These are phyloP conservation scores for Trichosporon ovoides DNA, from an alignment of 1,284 basidiomycete species.

Conservation along the genomic window DNA sequence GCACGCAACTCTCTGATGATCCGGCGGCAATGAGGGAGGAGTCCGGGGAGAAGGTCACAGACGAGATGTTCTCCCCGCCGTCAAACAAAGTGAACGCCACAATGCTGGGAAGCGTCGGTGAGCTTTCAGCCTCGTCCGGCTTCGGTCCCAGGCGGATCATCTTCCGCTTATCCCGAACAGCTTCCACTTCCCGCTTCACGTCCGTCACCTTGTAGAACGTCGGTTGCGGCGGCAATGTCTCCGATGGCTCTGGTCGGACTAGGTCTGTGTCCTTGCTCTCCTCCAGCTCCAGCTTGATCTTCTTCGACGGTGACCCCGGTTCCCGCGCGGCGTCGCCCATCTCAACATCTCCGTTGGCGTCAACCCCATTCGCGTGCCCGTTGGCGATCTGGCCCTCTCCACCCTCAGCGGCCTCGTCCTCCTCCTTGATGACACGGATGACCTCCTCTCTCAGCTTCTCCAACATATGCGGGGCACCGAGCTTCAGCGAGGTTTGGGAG, in stretches of 20 bases:
- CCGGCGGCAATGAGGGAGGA: slow-evolving; percentile 92
- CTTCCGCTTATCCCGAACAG: slow-evolving; percentile 81
- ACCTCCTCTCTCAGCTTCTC: slow-evolving; percentile 76
- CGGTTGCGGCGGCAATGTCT: slow-evolving; percentile 40
- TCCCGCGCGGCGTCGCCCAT: slow-evolving; percentile 26
- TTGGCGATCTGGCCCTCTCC: slow-evolving; percentile 45
- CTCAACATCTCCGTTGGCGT: slow-evolving; percentile 47
- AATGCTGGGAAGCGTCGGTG: slow-evolving; percentile 65
- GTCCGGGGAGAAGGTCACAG: slow-evolving; percentile 84
- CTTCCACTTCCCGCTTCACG: slow-evolving; percentile 84
- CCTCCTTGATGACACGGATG: slow-evolving; percentile 56
- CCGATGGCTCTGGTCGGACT: slow-evolving; percentile 33
- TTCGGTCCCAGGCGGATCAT: slow-evolving; percentile 76
- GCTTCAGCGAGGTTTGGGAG: slow-evolving; percentile 66
- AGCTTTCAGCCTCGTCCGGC: slow-evolving; percentile 14
- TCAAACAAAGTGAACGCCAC: slow-evolving; percentile 91
- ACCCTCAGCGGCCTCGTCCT: slow-evolving; percentile 34
- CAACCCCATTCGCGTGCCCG: slow-evolving; percentile 56
- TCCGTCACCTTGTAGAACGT: slow-evolving; percentile 72
- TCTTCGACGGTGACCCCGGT: slow-evolving; percentile 18
- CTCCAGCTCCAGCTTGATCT: slow-evolving; percentile 35
- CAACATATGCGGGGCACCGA: slow-evolving; percentile 70
- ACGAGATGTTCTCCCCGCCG: slow-evolving; percentile 82
- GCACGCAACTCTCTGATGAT: slow-evolving; percentile 91
- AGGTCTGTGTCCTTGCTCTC: slow-evolving; percentile 25